phyloP scores from a whole-genome alignment of 2,329 filamentous ascomycete genomes.

The Trichoderma atroviride region DNA sequence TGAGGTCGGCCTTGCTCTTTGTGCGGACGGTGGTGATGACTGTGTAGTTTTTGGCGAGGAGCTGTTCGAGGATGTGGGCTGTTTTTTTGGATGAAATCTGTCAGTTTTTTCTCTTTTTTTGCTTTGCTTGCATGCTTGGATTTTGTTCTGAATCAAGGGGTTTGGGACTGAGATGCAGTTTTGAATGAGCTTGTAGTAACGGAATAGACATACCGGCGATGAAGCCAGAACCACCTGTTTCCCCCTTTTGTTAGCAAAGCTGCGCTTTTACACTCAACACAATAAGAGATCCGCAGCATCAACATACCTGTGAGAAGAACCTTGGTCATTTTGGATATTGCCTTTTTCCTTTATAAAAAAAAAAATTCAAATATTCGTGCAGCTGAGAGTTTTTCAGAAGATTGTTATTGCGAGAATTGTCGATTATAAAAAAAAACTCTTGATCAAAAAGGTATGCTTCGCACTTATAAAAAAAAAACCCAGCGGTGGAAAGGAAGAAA shows the following conservation, averaged over 20 bases:
- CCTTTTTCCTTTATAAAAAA: background rate
- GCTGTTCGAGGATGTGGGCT: constrained; percentile 59
- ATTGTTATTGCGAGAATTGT: background rate
- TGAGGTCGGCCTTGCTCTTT: constrained; percentile 55
- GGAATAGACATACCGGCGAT: constrained; percentile 37
- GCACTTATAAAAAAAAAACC: background rate
- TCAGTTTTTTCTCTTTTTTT: background rate
- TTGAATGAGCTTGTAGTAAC: background rate
- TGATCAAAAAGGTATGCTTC: background rate
- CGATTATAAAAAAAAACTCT: background rate
- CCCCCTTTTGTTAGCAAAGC: background rate
- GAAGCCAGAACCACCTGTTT: constrained; percentile 41
- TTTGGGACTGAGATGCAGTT: background rate
- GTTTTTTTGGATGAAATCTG: background rate
- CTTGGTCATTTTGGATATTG: constrained; percentile 34
- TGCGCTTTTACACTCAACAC: background rate
- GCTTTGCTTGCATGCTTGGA: background rate
- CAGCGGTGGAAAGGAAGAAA: background rate
- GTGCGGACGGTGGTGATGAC: constrained; percentile 61
- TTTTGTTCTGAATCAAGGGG: background rate
- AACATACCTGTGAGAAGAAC: constrained; percentile 38
- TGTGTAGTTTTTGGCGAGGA: constrained; percentile 53
- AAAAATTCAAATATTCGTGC: background rate
- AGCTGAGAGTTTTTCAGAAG: background rate
- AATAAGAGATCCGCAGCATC: background rate